Percentiles rank a stretch among this genome's conserved stretches.
phyloP scores from a whole-genome alignment of 2,329 filamentous ascomycete species.

The Fusarium clavum region DNA sequence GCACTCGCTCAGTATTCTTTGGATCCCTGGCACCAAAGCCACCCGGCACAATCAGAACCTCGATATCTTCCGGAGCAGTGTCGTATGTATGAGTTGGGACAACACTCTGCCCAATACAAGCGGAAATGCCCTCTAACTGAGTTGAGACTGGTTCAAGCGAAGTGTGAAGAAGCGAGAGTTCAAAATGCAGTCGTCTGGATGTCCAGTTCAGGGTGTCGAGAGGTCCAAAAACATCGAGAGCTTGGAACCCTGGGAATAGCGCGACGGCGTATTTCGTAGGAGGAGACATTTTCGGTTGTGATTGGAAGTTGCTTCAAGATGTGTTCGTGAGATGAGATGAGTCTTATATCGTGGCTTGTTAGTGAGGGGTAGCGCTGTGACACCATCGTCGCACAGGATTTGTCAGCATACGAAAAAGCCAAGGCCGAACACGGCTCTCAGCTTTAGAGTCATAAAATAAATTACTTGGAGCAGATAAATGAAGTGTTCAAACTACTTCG shows the following conservation, averaged over 20 bases:
- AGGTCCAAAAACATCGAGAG: constrained; percentile 49
- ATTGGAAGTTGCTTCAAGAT: accelerated
- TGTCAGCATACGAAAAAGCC: neutral
- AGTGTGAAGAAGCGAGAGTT: constrained; percentile 46
- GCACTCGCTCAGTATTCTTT: constrained; percentile 39
- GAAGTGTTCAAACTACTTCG: neutral
- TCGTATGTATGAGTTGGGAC: constrained; percentile 54
- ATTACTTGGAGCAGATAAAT: neutral
- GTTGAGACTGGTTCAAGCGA: constrained; percentile 49
- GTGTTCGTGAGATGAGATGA: neutral
- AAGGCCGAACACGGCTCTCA: neutral
- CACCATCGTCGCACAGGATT: neutral
- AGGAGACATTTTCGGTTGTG: constrained; percentile 1
- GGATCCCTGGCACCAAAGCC: constrained; percentile 50
- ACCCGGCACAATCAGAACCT: constrained; percentile 56
- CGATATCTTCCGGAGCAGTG: constrained; percentile 50
- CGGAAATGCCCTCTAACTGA: neutral
- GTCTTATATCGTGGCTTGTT: neutral
- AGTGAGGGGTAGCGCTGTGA: neutral
- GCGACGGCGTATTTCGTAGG: constrained; percentile 40
- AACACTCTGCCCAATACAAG: constrained; percentile 47
- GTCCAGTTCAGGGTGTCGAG: constrained; percentile 51
- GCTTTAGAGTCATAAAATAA: neutral
- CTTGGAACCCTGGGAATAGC: constrained; percentile 42
- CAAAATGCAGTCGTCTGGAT: constrained; percentile 39